These are phyloP conservation scores for Colletotrichum lindemuthianum DNA, from an alignment of 2,329 filamentous ascomycete genomes.

Conservation along the genomic window DNA sequence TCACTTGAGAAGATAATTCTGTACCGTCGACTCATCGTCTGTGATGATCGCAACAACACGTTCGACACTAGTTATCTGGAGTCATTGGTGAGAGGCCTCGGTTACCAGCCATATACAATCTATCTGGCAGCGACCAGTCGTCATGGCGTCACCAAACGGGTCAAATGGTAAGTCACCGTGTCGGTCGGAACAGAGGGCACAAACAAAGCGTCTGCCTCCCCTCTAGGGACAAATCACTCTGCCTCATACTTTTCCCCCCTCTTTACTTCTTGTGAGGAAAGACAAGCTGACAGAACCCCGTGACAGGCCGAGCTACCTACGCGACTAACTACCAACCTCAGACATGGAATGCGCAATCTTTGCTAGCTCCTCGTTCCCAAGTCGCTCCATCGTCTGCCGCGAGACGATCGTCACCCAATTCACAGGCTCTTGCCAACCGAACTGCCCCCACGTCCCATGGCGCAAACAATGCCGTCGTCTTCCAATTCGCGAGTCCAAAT, in stretches of 20 bases:
- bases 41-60: constrained; percentile 33
- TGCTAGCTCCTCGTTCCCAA: constrained; percentile 34
- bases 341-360: constrained; percentile 34
- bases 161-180: constrained; percentile 26
- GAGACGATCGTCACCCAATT: constrained; percentile 25
- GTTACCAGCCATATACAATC: not conserved
- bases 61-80: not conserved
- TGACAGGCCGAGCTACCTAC: constrained; percentile 29
- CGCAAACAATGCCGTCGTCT: constrained; percentile 48
- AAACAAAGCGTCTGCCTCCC: not conserved
- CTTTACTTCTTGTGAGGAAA: not conserved
- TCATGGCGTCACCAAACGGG: constrained; percentile 36
- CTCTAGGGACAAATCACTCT: not conserved
- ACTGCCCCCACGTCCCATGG: constrained; percentile 20
- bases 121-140: constrained; percentile 5
- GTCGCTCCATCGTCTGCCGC: constrained; percentile 12
- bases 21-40: not conserved
- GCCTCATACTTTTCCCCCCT: too few species aligned
- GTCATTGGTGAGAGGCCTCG: not conserved
- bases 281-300: constrained; percentile 13
- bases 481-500: constrained; percentile 54
- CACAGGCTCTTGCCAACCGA: constrained; percentile 30
- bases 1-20: too few species aligned
- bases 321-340: constrained; percentile 31
- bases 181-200: too few species aligned